phyloP scores from a whole-genome alignment of 805 yeast genomes.

The Wickerhamiella slavikovae region DNA sequence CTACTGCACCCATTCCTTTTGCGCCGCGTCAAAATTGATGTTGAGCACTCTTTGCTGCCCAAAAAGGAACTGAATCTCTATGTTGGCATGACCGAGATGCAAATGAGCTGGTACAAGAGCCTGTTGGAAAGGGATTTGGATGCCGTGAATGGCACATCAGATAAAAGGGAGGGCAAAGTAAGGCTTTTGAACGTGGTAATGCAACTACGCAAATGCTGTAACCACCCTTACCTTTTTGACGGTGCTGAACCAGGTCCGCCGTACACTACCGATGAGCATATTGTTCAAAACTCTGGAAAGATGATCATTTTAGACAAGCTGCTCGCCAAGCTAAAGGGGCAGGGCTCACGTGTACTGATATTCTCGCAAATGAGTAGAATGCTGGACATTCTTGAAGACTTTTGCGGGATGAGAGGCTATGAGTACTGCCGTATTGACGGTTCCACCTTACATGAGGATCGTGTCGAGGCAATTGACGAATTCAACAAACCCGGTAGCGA shows the following conservation, averaged over 20 bases:
- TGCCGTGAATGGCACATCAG: slow-evolving; percentile 81
- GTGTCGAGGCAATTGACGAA: slow-evolving; percentile 81
- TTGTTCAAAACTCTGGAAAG: slow-evolving; percentile 71
- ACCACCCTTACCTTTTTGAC: slow-evolving; percentile 89
- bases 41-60: slow-evolving; percentile 75
- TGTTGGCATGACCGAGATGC: slow-evolving; percentile 96
- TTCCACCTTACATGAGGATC: slow-evolving; percentile 79
- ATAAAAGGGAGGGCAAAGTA: slow-evolving; percentile 58
- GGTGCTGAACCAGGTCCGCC: slow-evolving; percentile 99
- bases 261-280: slow-evolving; percentile 83
- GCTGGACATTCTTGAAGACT: slow-evolving; percentile 79
- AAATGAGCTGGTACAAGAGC: slow-evolving; percentile 72
- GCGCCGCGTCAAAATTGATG: slow-evolving; percentile 82
- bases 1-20: slow-evolving; percentile 71
- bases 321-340: slow-evolving; percentile 43
- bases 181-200: slow-evolving; percentile 79
- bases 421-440: slow-evolving; percentile 90
- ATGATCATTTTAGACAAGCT: slow-evolving; percentile 79
- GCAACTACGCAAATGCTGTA: slow-evolving; percentile 93
- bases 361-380: slow-evolving; percentile 88
- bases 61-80: slow-evolving; percentile 78
- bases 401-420: slow-evolving; percentile 65
- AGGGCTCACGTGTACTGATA: slow-evolving; percentile 78
- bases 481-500: slow-evolving; percentile 62
- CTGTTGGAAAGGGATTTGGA: slow-evolving; percentile 81